Base-by-base conservation (phyloP, 495 filamentous ascomycete genomes). In the Polyplosphaeria fusca region DNA sequence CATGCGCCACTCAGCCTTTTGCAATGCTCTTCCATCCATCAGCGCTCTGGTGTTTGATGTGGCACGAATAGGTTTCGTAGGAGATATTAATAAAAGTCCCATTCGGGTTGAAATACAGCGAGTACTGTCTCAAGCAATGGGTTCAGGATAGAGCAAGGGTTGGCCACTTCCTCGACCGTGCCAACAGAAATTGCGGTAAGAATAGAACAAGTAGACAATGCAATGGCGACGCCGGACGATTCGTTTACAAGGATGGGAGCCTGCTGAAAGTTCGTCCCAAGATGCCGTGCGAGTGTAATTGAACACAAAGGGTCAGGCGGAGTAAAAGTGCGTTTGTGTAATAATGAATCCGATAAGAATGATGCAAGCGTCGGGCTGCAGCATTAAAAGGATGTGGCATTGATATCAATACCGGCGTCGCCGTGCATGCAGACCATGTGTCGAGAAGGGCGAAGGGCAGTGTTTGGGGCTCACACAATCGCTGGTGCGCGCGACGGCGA, bases 261-360 rank as follows among this genome's bases (percentile, higher is more conserved):
- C 7, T 35, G 30, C 9, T 9, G 7, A n/a, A n/a, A 35, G 30
- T 18, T 47, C 5, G 22, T 26, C 16, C 3, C 9, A 28, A 19
- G 40, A 57, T 43, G 53, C 35, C n/a, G 53, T 48, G 53, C 35
- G 45, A 57, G 53, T 25, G 35, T 12, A 25, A n/a, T 19, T 20
- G 37, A 24, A 26, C 53, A 47, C 24, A 19, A 49, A 14, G 37
- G 35, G 46, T 57, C 53, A 57, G 28, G 41, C 26, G 53, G 23
- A 23, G 9, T 11, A 5, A 47, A 35, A 19, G 19, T 5, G 41
- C 1, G 14, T 55, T 47, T 46, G 52, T 55, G 52, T 25, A 47
- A n/a, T n/a, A 55, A 28, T 25, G 18, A n/a, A 30, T 40, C 18
- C 25, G 23, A 32, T 47, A 47, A 14, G 18, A 11, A 32, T 38